Evolutionary conservation across 495 filamentous ascomycete genomes (phyloP), one percentile per base, ranked within the genome.

Genomic region (Daldinia loculata): DNA sequence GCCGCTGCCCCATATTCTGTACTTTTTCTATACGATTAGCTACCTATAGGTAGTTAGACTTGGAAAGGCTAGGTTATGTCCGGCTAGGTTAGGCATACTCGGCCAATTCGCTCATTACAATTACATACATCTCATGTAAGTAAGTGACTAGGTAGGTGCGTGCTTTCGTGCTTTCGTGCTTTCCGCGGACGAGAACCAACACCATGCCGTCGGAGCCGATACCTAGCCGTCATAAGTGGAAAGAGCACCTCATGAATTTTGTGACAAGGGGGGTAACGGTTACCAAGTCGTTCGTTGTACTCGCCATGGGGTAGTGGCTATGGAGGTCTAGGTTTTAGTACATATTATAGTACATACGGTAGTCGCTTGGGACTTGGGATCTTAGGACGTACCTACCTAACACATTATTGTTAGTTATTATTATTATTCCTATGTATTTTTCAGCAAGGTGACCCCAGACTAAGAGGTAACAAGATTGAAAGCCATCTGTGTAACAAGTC

Each of bases 201-300:
- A 57, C 63, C 63, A 74, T 74, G 71, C 71, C 67, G 71, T 67
- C 67, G 67, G 71, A 64, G 67, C 71, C 67, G 71, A 70, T 65
- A 64, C 22, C 71, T 39, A 56, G 58, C 39, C 56, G 7, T 56
- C 57, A 32, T 56, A 52, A 55, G 43, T 60, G 30, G 53, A 56
- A 36, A 56, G 27, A 29, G 53, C 30, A 56, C n/a, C 53, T 19
- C 26, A 9, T 8, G 27, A 17, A 36, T n/a, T 67, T 19, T 65
- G 50, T 71, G 67, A 70, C 71, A 45, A 55, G 70, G 70, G 50
- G 24, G 50, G 3, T 65, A 51, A 63, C 58, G 34, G 66, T 62
- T 66, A 61, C 65, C 57, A 51, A 57, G 24, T 57, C 50, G 30
- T 64, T 51, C 70, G 55, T 24, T 48, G 43, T 69, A 68, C 65